A percentile compares a stretch with the other conserved stretches of the same genome.
These are phyloP conservation scores for Coelastrella sp. DNA, from an alignment of 139 green algal species.

Conservation along the genomic window DNA sequence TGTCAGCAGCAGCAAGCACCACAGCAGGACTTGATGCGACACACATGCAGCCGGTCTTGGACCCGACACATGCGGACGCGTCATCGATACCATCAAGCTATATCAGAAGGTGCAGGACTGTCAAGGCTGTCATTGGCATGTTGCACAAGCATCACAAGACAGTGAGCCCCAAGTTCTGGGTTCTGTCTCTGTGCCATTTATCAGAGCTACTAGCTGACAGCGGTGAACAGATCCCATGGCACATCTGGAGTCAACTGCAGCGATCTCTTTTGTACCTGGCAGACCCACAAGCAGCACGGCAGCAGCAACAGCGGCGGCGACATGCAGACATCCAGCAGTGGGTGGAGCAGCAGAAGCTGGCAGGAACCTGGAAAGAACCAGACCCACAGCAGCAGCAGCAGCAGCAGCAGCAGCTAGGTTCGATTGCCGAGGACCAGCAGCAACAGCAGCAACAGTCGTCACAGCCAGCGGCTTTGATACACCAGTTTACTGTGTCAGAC, in stretches of 20 bases:
- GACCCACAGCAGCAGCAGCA: background rate
- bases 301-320: background rate
- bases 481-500: background rate
- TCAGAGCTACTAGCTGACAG: background rate
- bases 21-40: no score
- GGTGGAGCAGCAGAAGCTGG: background rate
- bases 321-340: background rate
- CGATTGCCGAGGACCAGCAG: background rate
- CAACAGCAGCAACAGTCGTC: slow-evolving; percentile 4
- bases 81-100: no score
- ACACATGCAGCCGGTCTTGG: background rate
- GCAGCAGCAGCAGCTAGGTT: slow-evolving; percentile 23
- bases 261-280: background rate
- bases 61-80: no score
- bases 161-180: background rate
- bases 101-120: background rate
- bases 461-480: background rate
- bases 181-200: background rate
- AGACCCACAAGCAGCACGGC: background rate
- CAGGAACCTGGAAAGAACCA: background rate
- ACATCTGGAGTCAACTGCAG: background rate
- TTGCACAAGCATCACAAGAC: background rate
- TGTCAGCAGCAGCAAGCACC: no score
- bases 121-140: background rate
- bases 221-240: background rate